These are phyloP conservation scores for Russula sp. DNA, from an alignment of 768 basidiomycete genomes.

Conservation along the genomic window DNA sequence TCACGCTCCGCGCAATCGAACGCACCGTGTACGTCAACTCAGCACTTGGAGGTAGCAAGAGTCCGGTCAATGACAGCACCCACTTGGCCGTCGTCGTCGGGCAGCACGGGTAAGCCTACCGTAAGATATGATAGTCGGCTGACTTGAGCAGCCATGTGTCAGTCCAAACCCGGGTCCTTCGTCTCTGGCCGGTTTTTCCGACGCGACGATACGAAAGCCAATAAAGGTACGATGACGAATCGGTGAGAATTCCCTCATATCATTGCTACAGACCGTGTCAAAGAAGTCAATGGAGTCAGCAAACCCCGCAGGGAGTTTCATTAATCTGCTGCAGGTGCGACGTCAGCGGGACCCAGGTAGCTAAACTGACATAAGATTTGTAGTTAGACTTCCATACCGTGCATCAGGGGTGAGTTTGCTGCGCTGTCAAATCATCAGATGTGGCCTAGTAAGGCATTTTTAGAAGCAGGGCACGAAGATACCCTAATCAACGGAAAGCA, in stretches of 20 bases:
- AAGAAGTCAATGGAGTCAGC: neutral
- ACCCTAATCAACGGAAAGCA: neutral
- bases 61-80: neutral
- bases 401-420: neutral
- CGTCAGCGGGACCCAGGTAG: neutral
- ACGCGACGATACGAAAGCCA: neutral
- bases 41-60: neutral
- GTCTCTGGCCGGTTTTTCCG: no score
- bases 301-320: neutral
- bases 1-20: neutral
- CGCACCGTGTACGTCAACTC: no score
- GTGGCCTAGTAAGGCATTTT: neutral
- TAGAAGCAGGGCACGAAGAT: neutral
- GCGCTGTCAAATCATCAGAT: neutral
- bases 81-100: conserved; percentile 4
- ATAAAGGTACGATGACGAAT: neutral
- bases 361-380: neutral
- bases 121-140: no score
- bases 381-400: neutral
- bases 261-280: neutral
- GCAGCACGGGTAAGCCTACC: no score
- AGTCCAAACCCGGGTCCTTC: neutral
- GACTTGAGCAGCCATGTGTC: no score
- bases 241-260: neutral
- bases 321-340: neutral